Evolutionary conservation across 768 basidiomycete species (phyloP).

Genomic region (Lentinus tigrinus): DNA sequence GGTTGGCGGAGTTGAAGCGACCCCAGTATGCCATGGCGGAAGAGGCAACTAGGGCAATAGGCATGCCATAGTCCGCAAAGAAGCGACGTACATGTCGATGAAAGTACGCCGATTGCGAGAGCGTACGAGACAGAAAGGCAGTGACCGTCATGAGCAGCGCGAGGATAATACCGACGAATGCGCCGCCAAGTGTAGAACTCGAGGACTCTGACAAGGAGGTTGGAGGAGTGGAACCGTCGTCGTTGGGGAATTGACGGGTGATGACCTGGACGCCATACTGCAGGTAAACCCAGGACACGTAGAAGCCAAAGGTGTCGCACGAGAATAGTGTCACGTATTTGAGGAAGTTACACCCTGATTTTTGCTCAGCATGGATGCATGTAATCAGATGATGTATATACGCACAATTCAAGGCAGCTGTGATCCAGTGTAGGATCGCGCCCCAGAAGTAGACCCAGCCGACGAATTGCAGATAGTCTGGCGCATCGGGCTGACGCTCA

Average conservation of each 20-base stretch:
- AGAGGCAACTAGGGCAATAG: constrained; percentile 73
- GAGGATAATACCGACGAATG: constrained; percentile 66
- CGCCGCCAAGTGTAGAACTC: constrained; percentile 41
- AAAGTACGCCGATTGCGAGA: constrained; percentile 65
- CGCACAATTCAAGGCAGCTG: constrained; percentile 75
- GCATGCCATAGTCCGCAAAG: constrained; percentile 89
- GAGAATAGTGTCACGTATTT: constrained; percentile 88
- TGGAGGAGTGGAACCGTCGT: background rate
- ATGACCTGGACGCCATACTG: constrained; percentile 88
- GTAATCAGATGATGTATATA: background rate
- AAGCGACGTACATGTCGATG: constrained; percentile 75
- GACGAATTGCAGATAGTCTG: constrained; percentile 80
- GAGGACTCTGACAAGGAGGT: constrained; percentile 17
- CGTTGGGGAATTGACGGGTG: constrained; percentile 62
- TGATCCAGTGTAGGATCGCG: constrained; percentile 82
- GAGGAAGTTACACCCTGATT: constrained; percentile 85
- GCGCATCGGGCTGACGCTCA: constrained; percentile 51
- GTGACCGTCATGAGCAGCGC: constrained; percentile 75
- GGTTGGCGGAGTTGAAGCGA: constrained; percentile 57
- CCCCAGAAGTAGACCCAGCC: constrained; percentile 95
- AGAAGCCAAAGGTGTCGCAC: constrained; percentile 92
- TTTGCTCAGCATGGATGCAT: background rate
- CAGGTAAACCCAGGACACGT: constrained; percentile 86
- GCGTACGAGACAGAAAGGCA: constrained; percentile 69
- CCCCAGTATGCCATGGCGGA: constrained; percentile 90